Base-by-base conservation (phyloP, 2,329 filamentous ascomycete genomes). In the Madurella fahalii region DNA sequence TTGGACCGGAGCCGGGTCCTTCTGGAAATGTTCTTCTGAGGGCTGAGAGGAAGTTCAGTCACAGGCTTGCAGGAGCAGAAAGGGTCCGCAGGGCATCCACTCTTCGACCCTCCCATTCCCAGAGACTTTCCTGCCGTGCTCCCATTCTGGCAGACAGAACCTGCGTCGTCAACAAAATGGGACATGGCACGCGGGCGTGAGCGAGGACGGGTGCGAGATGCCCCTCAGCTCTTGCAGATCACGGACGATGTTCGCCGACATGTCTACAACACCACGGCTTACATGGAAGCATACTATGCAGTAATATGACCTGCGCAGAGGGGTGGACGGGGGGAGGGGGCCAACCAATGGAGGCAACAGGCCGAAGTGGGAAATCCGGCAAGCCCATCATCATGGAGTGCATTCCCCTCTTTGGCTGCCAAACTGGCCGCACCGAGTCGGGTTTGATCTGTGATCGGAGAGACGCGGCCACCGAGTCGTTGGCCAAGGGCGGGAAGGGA, bases 21-120 rank as follows among this genome's bases (percentile, higher is more conserved):
- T 60, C 60, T 59, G 54, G 58, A 60, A 62, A 31, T 47, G 39
- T 62, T 62, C 60, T 54, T 39, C 47, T 40, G 16, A 16, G 41
- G 53, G 30, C 46, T 40, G 15, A 25, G 40, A 49, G 31, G 47
- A 49, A 46, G 48, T 32, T 31, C 18, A 50, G 47, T 42, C 46
- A 53, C 50, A 31, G 25, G 25, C 25, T 47, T 52, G 45, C 32
- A 40, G 50, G 32, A 39, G 31, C n/a, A 37, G 43, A 40, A 40
- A 17, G 44, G 47, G 4, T 37, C 52, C 40, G 43, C 51, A 39
- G 18, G 31, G 5, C 42, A 37, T 37, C 34, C 34, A 37, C 34
- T 5, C 34, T 11, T 15, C 9, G 34, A 37, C 39, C 34, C 40
- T 55, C 47, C 42, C 34, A 50, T 47, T 31, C 34, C 30, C 47